Evolutionary conservation across 164 flowering plant genomes (phyloP).

Genomic region (Kalanchoe fedtschenkoi): DNA sequence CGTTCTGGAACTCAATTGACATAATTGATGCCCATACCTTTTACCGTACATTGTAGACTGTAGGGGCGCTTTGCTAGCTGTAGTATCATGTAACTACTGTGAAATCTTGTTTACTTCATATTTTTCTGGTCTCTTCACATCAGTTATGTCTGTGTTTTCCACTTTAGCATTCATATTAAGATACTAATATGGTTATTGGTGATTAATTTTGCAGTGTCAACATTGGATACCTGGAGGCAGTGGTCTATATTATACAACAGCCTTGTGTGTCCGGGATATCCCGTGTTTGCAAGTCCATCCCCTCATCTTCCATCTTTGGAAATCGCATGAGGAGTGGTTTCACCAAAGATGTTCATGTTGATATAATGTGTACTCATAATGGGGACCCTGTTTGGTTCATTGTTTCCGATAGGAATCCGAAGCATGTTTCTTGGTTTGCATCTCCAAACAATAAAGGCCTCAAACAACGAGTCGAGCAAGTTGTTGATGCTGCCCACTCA

Average conservation of each 20-base stretch:
- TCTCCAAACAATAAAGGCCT: constrained; percentile 39
- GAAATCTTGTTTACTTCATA: too few relatives aligned
- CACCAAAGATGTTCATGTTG: constrained; percentile 44
- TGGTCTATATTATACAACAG: constrained; percentile 36
- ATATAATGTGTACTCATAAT: constrained; percentile 57
- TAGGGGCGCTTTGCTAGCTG: too few relatives aligned
- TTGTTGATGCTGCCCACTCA: constrained; percentile 43
- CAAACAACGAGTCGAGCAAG: constrained; percentile 27
- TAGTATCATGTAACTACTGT: too few relatives aligned
- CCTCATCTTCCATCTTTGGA: constrained; percentile 12
- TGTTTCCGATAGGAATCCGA: constrained; percentile 81
- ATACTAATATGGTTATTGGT: background rate
- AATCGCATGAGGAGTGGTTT: constrained; percentile 7
- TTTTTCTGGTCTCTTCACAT: too few relatives aligned
- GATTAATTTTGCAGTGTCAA: constrained; percentile 1
- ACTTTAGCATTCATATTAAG: too few relatives aligned
- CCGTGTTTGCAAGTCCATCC: constrained; percentile 72
- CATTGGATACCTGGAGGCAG: background rate
- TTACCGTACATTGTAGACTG: too few relatives aligned
- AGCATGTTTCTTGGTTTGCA: constrained; percentile 46
- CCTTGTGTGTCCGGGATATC: constrained; percentile 63
- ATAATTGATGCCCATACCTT: too few relatives aligned
- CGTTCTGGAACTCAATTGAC: too few relatives aligned
- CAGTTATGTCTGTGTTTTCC: too few relatives aligned
- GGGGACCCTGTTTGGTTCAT: constrained; percentile 69